Percentiles rank a stretch among this genome's conserved stretches.
Conservation (phyloP, 768 basidiomycete genomes). For the Gyrodon lividus region DNA sequence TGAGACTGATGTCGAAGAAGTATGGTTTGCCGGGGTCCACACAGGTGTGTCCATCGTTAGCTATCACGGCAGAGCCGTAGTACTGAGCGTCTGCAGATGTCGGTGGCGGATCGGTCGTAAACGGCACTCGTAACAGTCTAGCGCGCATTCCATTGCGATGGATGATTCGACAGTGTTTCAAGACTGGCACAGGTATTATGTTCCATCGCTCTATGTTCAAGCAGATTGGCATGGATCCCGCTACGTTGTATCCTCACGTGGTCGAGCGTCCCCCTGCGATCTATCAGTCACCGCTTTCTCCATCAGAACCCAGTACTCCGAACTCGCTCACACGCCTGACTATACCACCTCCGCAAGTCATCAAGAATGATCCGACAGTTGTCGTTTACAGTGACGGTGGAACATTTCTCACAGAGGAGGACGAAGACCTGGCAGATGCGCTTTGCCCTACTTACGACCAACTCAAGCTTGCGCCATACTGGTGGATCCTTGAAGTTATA, state of each 20-base stretch:
- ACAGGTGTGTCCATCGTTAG: slow-evolving; percentile 46
- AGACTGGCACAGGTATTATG: slow-evolving; percentile 53
- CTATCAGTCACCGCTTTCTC: slow-evolving; percentile 22
- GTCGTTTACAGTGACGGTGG: slow-evolving; percentile 20
- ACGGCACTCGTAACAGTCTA: slow-evolving; percentile 56
- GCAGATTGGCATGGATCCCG: slow-evolving; percentile 45
- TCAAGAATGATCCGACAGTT: slow-evolving; percentile 9
- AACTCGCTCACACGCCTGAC: slow-evolving; percentile 10
- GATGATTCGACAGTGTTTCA: slow-evolving; percentile 73
- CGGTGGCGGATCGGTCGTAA: slow-evolving; percentile 67
- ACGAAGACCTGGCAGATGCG: slow-evolving; percentile 63
- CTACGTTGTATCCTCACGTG: slow-evolving; percentile 45
- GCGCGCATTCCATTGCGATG: slow-evolving; percentile 74
- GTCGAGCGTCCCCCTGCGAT: slow-evolving; percentile 40
- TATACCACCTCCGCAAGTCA: slow-evolving; percentile 15
- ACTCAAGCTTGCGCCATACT: slow-evolving; percentile 42
- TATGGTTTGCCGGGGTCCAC: slow-evolving; percentile 80
- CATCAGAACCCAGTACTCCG: slow-evolving; percentile 12
- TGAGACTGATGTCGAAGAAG: slow-evolving; percentile 65
- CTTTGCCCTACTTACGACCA: slow-evolving; percentile 55
- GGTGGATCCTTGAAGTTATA: slow-evolving; percentile 69
- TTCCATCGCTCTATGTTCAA: slow-evolving; percentile 48
- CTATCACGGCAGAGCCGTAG: background rate
- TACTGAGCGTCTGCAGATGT: slow-evolving; percentile 48
- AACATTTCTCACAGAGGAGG: slow-evolving; percentile 47